phyloP scores from a whole-genome alignment of 495 filamentous ascomycete genomes.

The Xylaria longipes region DNA sequence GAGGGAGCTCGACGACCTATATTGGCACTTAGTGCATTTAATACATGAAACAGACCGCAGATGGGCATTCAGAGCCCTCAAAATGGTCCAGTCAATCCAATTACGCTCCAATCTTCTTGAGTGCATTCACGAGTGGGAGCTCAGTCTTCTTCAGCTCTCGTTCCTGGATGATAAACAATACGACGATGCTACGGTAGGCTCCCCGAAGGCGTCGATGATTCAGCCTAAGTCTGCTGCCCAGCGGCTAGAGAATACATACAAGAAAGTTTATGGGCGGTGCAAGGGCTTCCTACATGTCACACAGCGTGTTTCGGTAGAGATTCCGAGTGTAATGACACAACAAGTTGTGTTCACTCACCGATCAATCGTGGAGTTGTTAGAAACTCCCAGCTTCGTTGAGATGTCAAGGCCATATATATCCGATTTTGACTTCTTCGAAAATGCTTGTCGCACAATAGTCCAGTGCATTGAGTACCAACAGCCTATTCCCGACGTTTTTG shows the following conservation, averaged over 20 bases:
- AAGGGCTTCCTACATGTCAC: slow-evolving; percentile 31
- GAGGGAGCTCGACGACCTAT: slow-evolving; percentile 27
- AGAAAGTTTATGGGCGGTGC: slow-evolving; percentile 31
- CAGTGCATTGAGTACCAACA: neutral
- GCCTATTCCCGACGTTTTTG: neutral
- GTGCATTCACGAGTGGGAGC: too few species aligned
- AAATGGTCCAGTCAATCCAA: neutral
- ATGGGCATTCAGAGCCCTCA: slow-evolving; percentile 27
- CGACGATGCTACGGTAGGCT: slow-evolving; percentile 20
- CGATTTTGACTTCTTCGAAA: neutral
- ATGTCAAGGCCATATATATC: neutral
- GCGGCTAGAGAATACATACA: neutral
- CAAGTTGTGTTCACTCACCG: neutral
- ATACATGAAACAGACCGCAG: slow-evolving; percentile 25
- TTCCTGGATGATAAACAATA: slow-evolving; percentile 30
- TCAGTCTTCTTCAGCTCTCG: slow-evolving; percentile 25
- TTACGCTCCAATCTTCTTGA: too few species aligned
- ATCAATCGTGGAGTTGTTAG: neutral
- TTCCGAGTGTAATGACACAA: neutral
- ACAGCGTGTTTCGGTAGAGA: too few species aligned
- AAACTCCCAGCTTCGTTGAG: neutral
- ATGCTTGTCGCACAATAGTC: neutral
- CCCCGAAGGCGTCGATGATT: neutral
- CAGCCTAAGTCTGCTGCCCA: neutral
- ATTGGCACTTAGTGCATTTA: slow-evolving; percentile 29